Base-by-base conservation (phyloP, 2,329 filamentous ascomycete species). In the Sarocladium strictum region DNA sequence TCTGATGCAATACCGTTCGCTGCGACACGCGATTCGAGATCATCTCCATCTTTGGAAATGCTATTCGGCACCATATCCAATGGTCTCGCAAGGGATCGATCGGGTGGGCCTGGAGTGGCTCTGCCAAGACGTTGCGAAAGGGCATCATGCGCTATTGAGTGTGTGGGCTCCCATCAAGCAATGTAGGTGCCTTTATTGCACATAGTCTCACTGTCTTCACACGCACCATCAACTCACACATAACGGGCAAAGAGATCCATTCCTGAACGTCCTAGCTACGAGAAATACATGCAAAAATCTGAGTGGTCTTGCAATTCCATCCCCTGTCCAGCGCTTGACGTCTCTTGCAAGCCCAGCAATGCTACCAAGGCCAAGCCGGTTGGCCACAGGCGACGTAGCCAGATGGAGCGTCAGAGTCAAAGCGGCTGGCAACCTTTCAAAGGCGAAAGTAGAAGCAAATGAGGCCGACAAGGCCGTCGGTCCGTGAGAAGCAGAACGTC, bases 401-500 rank as follows among this genome's bases (percentile, higher is more conserved):
- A 21, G 17, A 10, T 14, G 9, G 38, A 14, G 17, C 17, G 23
- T 21, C 38, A 23, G 23, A 14, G 38, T 23, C 17, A 6, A 43
- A 11, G 38, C 17, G 23, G n/a, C 14, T 43, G 38, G 7, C 17
- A 17, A 21, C 7, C n/a, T 17, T 3, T 21, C 24, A 10, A 26
- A 47, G n/a, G n/a, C 24, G 23, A 47, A 23, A 29, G 43, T 26
- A 47, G 43, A 35, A 51, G 47, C 26, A 51, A 17, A 51, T 12
- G 17, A n/a, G 23, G 3, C 29, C 27, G 27, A 21, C 40, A 29
- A 7, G 5, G 23, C 26, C 43, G 43, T 35, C 47, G 47, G 47
- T 51, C 47, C 26, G 47, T 51, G 47, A 51, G 47, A 51, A 51
- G 47, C 17, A 35, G 27, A 51, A 6, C 10, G 14, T 51, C 21